These are phyloP conservation scores for Acer saccharum DNA, from an alignment of 345 rosid species.

Conservation along the genomic window DNA sequence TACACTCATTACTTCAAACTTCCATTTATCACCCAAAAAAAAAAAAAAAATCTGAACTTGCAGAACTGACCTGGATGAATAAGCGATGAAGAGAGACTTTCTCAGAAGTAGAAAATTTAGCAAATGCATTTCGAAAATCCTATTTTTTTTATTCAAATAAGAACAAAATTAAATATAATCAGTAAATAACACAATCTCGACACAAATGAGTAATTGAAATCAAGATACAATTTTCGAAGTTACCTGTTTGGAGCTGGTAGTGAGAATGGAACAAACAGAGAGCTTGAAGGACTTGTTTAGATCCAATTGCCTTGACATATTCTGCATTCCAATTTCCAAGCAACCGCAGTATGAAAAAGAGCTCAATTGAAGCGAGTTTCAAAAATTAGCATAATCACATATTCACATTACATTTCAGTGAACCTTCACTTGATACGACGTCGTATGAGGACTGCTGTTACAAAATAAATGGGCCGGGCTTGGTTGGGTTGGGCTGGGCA, in stretches of 20 bases:
- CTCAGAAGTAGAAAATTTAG: slow-evolving; percentile 45
- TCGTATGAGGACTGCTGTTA: too few relatives aligned
- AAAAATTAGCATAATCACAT: too few relatives aligned
- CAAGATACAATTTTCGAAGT: not conserved
- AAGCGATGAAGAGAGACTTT: slow-evolving; percentile 48
- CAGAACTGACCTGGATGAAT: slow-evolving; percentile 50
- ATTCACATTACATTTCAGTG: too few relatives aligned
- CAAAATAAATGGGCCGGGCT: too few relatives aligned
- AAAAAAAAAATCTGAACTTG: not conserved
- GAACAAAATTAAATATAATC: too few relatives aligned
- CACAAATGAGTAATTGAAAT: not conserved
- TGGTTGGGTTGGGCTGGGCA: too few relatives aligned
- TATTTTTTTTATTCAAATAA: slow-evolving; percentile 5
- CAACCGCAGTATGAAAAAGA: too few relatives aligned
- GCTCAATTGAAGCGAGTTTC: too few relatives aligned
- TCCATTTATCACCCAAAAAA: not conserved
- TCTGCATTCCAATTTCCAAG: not conserved
- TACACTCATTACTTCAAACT: not conserved
- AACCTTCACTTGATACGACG: too few relatives aligned
- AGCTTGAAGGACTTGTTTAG: slow-evolving; percentile 56
- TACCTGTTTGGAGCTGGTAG: slow-evolving; percentile 61
- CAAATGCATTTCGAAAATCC: slow-evolving; percentile 56
- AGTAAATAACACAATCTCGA: not conserved
- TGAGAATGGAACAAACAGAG: slow-evolving; percentile 59
- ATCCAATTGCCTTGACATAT: slow-evolving; percentile 38